phyloP scores from a whole-genome alignment of 768 basidiomycete genomes.

The Gautieria morchelliformis region DNA sequence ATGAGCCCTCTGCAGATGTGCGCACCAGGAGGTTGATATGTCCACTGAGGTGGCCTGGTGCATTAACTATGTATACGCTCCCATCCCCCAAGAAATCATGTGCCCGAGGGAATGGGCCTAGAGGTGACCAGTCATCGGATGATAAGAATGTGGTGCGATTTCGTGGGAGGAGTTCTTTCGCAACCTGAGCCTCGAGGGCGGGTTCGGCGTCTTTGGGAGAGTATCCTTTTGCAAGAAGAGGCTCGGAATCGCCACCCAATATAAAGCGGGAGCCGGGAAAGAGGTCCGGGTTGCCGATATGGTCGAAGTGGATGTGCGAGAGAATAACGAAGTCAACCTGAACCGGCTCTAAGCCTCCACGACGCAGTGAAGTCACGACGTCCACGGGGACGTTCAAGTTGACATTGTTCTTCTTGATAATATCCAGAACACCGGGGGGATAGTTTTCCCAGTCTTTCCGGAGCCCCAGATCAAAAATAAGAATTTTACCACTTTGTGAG shows the following conservation, averaged over 20 bases:
- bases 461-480: slow-evolving; percentile 50
- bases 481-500: slow-evolving; percentile 27
- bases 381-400: slow-evolving; percentile 15
- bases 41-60: slow-evolving; percentile 47
- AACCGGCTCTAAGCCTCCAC: slow-evolving; percentile 36
- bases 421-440: slow-evolving; percentile 26
- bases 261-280: slow-evolving; percentile 40
- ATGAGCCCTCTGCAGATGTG: slow-evolving; percentile 42
- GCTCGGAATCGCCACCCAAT: slow-evolving; percentile 32
- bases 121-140: slow-evolving; percentile 24
- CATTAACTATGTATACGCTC: slow-evolving; percentile 47
- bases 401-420: slow-evolving; percentile 12
- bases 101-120: slow-evolving; percentile 43
- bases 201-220: slow-evolving; percentile 26
- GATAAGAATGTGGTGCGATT: slow-evolving; percentile 25
- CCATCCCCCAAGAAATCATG: slow-evolving; percentile 50
- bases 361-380: slow-evolving; percentile 37
- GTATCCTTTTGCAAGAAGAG: slow-evolving; percentile 30
- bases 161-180: slow-evolving; percentile 27
- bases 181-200: slow-evolving; percentile 15
- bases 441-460: slow-evolving; percentile 38
- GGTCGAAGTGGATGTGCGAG: slow-evolving; percentile 48
- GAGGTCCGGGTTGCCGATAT: slow-evolving; percentile 33
- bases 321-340: slow-evolving; percentile 37
- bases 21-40: slow-evolving; percentile 47